Evolutionary conservation across 768 basidiomycete species (phyloP), one percentile per base, ranked within the genome.

Genomic region (Suillus sp.): DNA sequence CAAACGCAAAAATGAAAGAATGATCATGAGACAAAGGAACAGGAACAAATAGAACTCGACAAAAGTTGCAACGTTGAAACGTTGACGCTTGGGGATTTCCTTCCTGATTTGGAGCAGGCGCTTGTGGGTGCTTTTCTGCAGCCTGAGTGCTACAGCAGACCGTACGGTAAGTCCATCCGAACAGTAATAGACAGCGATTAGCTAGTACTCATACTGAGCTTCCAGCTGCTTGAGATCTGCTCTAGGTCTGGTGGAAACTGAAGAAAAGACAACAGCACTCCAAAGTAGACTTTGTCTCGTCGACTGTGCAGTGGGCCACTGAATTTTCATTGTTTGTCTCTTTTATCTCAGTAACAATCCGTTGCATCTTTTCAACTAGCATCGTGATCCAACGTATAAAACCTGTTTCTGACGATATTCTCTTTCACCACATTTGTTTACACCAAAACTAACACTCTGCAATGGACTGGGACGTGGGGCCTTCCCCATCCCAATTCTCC

Each of bases 71-170:
- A 6, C 16, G 42, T n/a, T n/a, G n/a, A n/a, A n/a, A n/a, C 42
- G 45, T 47, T 47, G 9, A 25, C 11, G 11, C 18, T 32, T 14
- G n/a, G 13, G 7, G 11, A 30, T 11, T 9, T 53, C 51, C 51
- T 55, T 55, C 54, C 54, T 55, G 54, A 35, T 55, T 35, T 35
- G 54, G 54, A 55, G 13, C 34, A 16, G 34, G 54, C 54, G 54
- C 54, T 53, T 53, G 25, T 50, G 25, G 14, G 48, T 30, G 25
- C 48, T 53, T 34, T 53, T 53, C 20, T 13, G 32, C 32, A 53
- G 18, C 25, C 45, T 47, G 45, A 25, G 20, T 42, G 42, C 45
- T 25, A 22, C 45, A 47, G 45, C 45, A 22, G 22, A 47, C 45
- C 11, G 4, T 32, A 51, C 37, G 38, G 22, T 57, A 9, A 34